Conservation (phyloP, 805 yeast species). For the Hanseniaspora lindneri region DNA sequence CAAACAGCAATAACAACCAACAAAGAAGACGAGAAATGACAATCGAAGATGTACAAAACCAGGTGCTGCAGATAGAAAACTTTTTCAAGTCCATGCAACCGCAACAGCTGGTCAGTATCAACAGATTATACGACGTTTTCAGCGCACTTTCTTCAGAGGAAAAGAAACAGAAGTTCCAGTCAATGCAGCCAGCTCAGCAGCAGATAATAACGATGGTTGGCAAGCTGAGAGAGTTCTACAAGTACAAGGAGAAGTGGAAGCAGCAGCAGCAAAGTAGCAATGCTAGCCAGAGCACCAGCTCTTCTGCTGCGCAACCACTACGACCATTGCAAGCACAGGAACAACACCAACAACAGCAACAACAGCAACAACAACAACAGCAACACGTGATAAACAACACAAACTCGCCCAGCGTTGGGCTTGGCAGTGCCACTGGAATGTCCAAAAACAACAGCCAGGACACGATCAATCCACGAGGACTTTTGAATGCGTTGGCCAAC, state of each 20-base stretch:
- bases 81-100: constrained; percentile 11
- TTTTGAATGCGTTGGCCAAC: constrained; percentile 1
- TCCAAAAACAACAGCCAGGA: not conserved
- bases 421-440: no score
- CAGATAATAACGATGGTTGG: constrained; percentile 13
- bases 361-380: constrained; percentile 22
- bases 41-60: constrained; percentile 7
- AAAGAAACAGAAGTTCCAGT: constrained; percentile 7
- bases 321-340: constrained; percentile 19
- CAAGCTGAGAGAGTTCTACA: constrained; percentile 8
- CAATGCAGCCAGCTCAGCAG: constrained; percentile 8
- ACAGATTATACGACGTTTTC: constrained; percentile 9
- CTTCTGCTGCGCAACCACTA: constrained; percentile 8
- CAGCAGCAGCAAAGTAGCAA: constrained; percentile 10
- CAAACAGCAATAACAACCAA: no score
- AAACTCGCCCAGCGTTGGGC: constrained; percentile 18
- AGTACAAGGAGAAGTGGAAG: constrained; percentile 7
- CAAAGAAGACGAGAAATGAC: constrained; percentile 1
- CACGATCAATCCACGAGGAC: constrained; percentile 3
- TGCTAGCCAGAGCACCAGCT: not conserved
- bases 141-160: not conserved
- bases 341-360: constrained; percentile 12
- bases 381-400: constrained; percentile 14
- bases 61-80: constrained; percentile 5
- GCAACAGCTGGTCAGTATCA: constrained; percentile 8